phyloP scores from a whole-genome alignment of 805 yeast species.

The Ogataea sp. region DNA sequence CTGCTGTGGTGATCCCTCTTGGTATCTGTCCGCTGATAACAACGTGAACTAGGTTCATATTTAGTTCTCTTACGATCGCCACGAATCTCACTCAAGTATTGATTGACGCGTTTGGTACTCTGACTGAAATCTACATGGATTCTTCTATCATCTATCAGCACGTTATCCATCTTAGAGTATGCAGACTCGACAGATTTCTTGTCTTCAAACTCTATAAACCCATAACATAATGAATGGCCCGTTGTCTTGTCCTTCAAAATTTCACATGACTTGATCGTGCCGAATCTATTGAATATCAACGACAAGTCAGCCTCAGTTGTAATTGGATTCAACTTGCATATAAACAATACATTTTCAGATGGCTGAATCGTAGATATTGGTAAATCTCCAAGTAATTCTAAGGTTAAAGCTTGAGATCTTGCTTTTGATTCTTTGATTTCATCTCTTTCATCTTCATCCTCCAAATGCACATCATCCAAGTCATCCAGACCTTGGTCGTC shows the following conservation, averaged over 20 bases:
- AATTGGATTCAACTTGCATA: slow-evolving; percentile 55
- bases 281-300: slow-evolving; percentile 55
- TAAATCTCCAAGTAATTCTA: slow-evolving; percentile 58
- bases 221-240: slow-evolving; percentile 49
- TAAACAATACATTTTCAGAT: slow-evolving; percentile 51
- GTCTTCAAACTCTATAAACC: slow-evolving; percentile 49
- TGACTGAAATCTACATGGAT: slow-evolving; percentile 66
- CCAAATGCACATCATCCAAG: slow-evolving; percentile 12
- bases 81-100: not conserved
- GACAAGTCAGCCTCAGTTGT: slow-evolving; percentile 51
- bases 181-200: slow-evolving; percentile 51
- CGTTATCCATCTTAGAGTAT: slow-evolving; percentile 52
- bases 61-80: not conserved
- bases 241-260: slow-evolving; percentile 40
- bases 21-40: too few relatives aligned
- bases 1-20: too few relatives aligned
- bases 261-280: slow-evolving; percentile 42
- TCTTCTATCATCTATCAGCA: slow-evolving; percentile 54
- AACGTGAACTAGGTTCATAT: not conserved
- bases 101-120: slow-evolving; percentile 18
- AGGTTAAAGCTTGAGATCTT: slow-evolving; percentile 47
- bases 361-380: slow-evolving; percentile 53
- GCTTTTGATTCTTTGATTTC: slow-evolving; percentile 25
- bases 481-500: slow-evolving; percentile 14
- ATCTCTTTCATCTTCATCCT: slow-evolving; percentile 8